Evolutionary conservation across 805 yeast species (phyloP), one percentile per base, ranked within the genome.

Genomic region (Wickerhamomyces xylosicus): DNA sequence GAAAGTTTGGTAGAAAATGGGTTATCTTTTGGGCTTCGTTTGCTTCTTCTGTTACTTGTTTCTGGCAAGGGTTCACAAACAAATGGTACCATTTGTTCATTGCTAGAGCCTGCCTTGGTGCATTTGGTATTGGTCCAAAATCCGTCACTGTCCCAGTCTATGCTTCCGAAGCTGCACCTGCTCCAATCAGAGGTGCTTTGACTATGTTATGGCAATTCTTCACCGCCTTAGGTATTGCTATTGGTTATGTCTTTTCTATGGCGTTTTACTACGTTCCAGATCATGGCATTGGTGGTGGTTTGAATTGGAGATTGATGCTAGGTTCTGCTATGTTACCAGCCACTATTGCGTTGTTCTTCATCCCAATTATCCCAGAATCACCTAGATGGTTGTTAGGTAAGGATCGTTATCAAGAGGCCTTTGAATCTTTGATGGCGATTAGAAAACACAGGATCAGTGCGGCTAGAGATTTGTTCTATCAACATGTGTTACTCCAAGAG

Each of bases 151-250:
- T 77, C 8, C 85, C 86, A 5, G 75, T 80, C 11, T 76, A 72
- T 47, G 68, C 77, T 21, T 80, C 83, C 14, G 85, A 77, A 52
- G 69, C 76, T 49, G 53, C 76, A 9, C 83, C 83, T 2, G 71
- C 72, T 13, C 59, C 59, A 11, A 67, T 72, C 32, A 64, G 85
- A 52, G 86, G 86, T 36, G 73, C 83, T 1, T 61, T 79, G 42
- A 76, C 77, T 36, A 77, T 78, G 79, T 63, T 74, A 59, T 79
- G 84, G 82, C 85, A 79, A 60, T 74, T 76, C 49, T 78, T 77
- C 65, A 77, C 84, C n/a, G 85, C 85, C 2, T 72, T 78, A 38
- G 86, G 86, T 42, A 77, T 79, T 45, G 72, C 75, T 72, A 63
- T 79, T 47, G 85, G 85, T 17, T 74, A 75, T 43, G 73, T 76